These are phyloP conservation scores for Citrus unshiu DNA, from an alignment of 345 rosid species.

Conservation along the genomic window DNA sequence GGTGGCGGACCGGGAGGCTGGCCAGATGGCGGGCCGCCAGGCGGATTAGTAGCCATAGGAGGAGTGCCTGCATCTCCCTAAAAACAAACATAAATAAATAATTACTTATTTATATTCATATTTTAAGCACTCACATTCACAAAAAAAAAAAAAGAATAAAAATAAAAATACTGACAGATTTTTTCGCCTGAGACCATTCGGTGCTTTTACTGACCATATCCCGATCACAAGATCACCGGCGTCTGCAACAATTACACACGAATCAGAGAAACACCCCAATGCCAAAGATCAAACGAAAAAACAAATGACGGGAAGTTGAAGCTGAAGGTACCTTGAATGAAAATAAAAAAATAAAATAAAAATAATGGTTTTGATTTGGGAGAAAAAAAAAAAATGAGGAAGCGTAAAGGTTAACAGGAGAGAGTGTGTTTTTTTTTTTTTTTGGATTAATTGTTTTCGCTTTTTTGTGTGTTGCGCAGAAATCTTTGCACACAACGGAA, in stretches of 20 bases:
- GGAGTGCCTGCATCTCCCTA: conserved; percentile 47
- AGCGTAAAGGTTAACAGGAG: conserved; percentile 18
- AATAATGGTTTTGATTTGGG: neutral
- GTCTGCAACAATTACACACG: conserved; percentile 11
- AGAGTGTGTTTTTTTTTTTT: neutral
- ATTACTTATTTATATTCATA: neutral
- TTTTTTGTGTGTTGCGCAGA: neutral
- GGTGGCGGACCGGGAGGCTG: conserved; percentile 21
- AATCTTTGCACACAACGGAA: conserved; percentile 28
- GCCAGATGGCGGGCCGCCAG: neutral
- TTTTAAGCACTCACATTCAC: neutral
- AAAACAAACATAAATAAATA: neutral
- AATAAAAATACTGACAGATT: conserved; percentile 3
- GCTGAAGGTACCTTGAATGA: conserved; percentile 13
- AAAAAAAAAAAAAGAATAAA: neutral
- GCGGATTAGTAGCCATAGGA: neutral
- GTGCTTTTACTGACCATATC: conserved; percentile 48
- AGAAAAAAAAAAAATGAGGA: neutral
- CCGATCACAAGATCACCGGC: conserved; percentile 21
- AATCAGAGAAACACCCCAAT: neutral
- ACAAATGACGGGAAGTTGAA: neutral
- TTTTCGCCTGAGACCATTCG: conserved; percentile 37
- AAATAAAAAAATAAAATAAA: neutral
- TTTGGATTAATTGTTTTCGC: neutral
- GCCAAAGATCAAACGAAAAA: neutral